phyloP scores from a whole-genome alignment of 148 eudicot genomes.

The Persicaria maculosa region DNA sequence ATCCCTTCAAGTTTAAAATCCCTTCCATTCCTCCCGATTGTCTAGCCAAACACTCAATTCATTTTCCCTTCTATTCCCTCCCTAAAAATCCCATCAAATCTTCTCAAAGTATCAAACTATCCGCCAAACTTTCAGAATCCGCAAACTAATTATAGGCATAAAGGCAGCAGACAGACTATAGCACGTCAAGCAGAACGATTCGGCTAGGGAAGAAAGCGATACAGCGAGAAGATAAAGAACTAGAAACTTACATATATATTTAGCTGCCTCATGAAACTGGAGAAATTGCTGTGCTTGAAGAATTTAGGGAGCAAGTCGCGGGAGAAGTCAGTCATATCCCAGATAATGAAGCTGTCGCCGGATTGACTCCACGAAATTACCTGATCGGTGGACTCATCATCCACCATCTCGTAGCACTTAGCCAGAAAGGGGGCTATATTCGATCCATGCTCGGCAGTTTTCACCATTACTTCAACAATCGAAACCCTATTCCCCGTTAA shows the following conservation, averaged over 20 bases:
- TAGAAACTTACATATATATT: constrained; percentile 53
- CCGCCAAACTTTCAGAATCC: neutral
- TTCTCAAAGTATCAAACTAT: neutral
- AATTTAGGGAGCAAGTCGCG: constrained; percentile 54
- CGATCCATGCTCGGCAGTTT: constrained; percentile 27
- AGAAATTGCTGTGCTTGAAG: constrained; percentile 66
- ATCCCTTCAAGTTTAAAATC: too few relatives aligned
- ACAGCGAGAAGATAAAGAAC: neutral
- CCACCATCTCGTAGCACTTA: constrained; percentile 79
- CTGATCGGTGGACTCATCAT: constrained; percentile 41
- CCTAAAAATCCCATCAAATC: too few relatives aligned
- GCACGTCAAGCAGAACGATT: neutral
- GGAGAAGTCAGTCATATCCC: constrained; percentile 40
- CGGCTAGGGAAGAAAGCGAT: neutral
- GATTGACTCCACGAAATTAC: constrained; percentile 51
- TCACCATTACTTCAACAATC: constrained; percentile 35
- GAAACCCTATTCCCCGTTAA: neutral
- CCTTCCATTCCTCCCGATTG: too few relatives aligned
- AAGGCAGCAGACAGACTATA: neutral
- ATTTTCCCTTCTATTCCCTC: too few relatives aligned
- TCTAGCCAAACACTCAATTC: too few relatives aligned
- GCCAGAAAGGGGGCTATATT: constrained; percentile 42
- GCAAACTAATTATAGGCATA: neutral
- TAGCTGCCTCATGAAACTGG: constrained; percentile 71
- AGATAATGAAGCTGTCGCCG: constrained; percentile 50